A percentile compares a stretch with the other conserved stretches of the same genome.
Conservation (phyloP, 1,139 yeast species). For the Lodderomyces jiufengensis region DNA sequence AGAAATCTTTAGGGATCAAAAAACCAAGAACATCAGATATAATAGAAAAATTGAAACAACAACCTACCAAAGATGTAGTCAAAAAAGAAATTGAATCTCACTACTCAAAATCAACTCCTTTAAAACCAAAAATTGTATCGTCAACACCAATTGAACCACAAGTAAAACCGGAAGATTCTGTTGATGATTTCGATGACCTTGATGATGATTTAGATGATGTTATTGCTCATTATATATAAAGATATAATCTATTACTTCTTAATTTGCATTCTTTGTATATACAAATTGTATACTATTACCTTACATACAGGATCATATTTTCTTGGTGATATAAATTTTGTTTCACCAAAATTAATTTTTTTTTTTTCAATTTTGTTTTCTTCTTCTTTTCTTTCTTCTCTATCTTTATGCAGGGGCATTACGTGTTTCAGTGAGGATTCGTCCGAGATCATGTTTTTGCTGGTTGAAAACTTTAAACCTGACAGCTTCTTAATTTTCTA, state of each 20-base stretch:
- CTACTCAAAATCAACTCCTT: no score
- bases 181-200: constrained; percentile 19
- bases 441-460: constrained; percentile 99
- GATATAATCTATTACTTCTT: constrained; percentile 1
- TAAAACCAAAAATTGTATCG: no score
- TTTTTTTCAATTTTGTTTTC: constrained; percentile 3
- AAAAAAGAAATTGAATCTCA: no score
- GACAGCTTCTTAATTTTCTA: constrained; percentile 82
- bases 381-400: constrained; percentile 30
- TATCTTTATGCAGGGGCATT: constrained; percentile 99
- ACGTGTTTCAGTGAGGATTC: constrained; percentile 99
- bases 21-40: constrained; percentile 12
- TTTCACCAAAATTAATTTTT: constrained; percentile 4
- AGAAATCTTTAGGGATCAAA: constrained; percentile 18
- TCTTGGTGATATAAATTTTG: no score
- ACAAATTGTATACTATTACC: no score
- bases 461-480: constrained; percentile 99
- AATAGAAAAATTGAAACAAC: constrained; percentile 16
- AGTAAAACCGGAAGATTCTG: neutral
- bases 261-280: no score
- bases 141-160: neutral
- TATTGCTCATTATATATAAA: constrained; percentile 11
- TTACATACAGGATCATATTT: constrained; percentile 2
- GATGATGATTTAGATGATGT: constrained; percentile 30
- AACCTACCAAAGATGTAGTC: constrained; percentile 2